Percentiles rank a stretch among this genome's conserved stretches.
Conservation (phyloP, 176 grass and related monocot genomes). For the Oryza meridionalis region DNA sequence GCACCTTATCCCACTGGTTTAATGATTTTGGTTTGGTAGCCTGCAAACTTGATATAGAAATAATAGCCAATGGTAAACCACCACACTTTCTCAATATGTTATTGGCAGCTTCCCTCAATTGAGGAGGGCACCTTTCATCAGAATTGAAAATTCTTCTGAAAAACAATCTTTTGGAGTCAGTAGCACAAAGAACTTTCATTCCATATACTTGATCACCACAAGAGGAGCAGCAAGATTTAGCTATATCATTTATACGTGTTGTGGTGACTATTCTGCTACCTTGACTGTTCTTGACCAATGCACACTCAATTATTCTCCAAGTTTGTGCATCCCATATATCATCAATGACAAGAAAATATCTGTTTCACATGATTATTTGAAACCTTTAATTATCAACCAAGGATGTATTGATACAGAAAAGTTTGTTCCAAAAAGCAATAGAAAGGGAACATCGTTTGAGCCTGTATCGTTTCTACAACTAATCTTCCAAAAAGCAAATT, state of each 20-base stretch:
- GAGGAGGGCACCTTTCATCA: background rate
- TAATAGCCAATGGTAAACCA: background rate
- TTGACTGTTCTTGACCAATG: background rate
- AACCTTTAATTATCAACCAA: background rate
- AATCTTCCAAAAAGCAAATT: background rate
- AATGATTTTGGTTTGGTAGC: background rate
- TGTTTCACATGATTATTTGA: background rate
- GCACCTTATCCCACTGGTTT: background rate
- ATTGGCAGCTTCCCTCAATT: background rate
- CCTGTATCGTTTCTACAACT: background rate
- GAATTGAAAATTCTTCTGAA: background rate
- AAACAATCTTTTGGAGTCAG: background rate
- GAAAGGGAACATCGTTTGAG: background rate
- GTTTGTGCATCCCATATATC: background rate
- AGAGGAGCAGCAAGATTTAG: background rate
- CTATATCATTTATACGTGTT: background rate
- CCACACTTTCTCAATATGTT: background rate
- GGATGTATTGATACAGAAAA: too few species aligned
- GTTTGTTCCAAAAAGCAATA: background rate
- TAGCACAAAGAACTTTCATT: background rate
- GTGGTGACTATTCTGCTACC: conserved; percentile 1
- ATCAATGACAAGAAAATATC: background rate
- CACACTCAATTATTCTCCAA: conserved; percentile 9
- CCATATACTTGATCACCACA: background rate
- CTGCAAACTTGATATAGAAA: background rate